These are phyloP conservation scores for Candida methanosorbosa DNA, from an alignment of 805 yeast species.

Conservation along the genomic window DNA sequence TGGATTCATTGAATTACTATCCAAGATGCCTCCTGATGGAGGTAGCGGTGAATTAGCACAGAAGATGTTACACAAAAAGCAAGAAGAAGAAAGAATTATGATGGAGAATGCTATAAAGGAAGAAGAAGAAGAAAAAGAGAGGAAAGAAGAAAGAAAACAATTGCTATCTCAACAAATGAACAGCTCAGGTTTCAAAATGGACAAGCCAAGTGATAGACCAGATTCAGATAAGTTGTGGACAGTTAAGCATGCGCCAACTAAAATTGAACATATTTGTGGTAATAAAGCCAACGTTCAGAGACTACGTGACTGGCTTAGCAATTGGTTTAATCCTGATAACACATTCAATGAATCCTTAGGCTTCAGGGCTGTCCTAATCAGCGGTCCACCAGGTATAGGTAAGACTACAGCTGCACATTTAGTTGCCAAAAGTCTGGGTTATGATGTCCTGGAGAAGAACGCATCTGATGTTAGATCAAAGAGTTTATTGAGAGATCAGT, in stretches of 20 bases:
- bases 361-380: constrained; percentile 78
- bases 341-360: not conserved
- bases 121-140: constrained; percentile 29
- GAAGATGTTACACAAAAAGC: constrained; percentile 60
- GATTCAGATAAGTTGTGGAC: constrained; percentile 82
- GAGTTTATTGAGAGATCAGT: constrained; percentile 54
- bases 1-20: constrained; percentile 69
- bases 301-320: constrained; percentile 63
- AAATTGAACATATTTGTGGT: constrained; percentile 77
- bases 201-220: constrained; percentile 27
- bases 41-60: constrained; percentile 78
- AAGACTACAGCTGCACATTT: constrained; percentile 78
- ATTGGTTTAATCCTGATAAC: constrained; percentile 57
- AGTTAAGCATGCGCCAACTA: constrained; percentile 80
- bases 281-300: constrained; percentile 68
- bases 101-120: constrained; percentile 43
- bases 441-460: constrained; percentile 67
- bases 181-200: constrained; percentile 5
- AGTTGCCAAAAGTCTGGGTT: constrained; percentile 61
- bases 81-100: constrained; percentile 55
- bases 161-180: not conserved
- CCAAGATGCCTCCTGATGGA: constrained; percentile 84
- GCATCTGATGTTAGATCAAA: constrained; percentile 91
- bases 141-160: constrained; percentile 17
- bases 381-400: constrained; percentile 86